A percentile compares a stretch with the other conserved stretches of the same genome.
phyloP scores from a whole-genome alignment of 2,329 filamentous ascomycete species.

The Xylariaceae sp. region DNA sequence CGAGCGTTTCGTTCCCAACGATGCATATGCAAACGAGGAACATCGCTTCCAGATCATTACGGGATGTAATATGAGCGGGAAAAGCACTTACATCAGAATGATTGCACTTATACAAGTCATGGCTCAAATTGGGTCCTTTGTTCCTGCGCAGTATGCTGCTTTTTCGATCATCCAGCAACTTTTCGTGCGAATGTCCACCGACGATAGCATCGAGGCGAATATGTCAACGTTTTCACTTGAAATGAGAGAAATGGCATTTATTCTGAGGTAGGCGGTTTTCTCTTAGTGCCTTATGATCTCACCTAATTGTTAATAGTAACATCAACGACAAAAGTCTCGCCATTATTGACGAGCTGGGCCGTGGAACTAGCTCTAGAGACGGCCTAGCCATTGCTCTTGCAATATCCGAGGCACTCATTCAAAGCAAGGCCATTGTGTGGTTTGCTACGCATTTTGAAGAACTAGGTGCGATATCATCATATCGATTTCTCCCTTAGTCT shows the following conservation, averaged over 20 bases:
- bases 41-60: slow-evolving; percentile 89
- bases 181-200: slow-evolving; percentile 80
- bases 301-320: slow-evolving; percentile 45
- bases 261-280: slow-evolving; percentile 51
- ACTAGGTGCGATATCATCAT: slow-evolving; percentile 42
- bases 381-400: slow-evolving; percentile 85
- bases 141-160: slow-evolving; percentile 77
- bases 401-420: slow-evolving; percentile 80
- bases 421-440: slow-evolving; percentile 75
- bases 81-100: slow-evolving; percentile 88
- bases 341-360: slow-evolving; percentile 86
- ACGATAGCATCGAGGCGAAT: slow-evolving; percentile 84
- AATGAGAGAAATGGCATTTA: slow-evolving; percentile 95
- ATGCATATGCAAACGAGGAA: slow-evolving; percentile 76
- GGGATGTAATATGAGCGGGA: slow-evolving; percentile 97
- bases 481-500: neutral
- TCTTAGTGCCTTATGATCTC: neutral
- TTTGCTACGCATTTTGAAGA: slow-evolving; percentile 93
- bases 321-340: slow-evolving; percentile 70
- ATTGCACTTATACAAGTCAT: slow-evolving; percentile 82
- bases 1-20: slow-evolving; percentile 75
- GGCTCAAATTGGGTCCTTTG: slow-evolving; percentile 88
- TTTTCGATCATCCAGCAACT: slow-evolving; percentile 77
- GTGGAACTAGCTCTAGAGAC: slow-evolving; percentile 84
- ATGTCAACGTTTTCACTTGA: slow-evolving; percentile 90